A percentile compares a stretch with the other conserved stretches of the same genome.
These are phyloP conservation scores for Amyloporia xantha DNA, from an alignment of 768 basidiomycete genomes.

Conservation along the genomic window DNA sequence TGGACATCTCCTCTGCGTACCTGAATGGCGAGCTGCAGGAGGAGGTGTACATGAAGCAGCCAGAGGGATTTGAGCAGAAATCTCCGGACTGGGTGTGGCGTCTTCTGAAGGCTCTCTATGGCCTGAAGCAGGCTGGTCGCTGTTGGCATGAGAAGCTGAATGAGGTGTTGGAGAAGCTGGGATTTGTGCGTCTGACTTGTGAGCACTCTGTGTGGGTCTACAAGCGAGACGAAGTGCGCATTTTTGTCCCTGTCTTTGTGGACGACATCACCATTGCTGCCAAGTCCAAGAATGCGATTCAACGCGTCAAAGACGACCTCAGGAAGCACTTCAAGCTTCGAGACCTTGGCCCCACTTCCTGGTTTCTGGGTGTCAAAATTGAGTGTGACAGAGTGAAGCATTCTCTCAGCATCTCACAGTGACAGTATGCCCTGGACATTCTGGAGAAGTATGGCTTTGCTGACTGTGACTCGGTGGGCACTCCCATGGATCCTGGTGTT, in stretches of 20 bases:
- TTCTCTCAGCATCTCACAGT: conserved; percentile 12
- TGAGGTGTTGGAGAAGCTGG: conserved; percentile 14
- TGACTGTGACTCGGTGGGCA: no score
- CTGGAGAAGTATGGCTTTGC: no score
- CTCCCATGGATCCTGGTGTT: conserved; percentile 10
- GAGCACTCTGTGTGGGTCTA: conserved; percentile 22
- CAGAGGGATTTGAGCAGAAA: conserved; percentile 18
- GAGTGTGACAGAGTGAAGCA: conserved; percentile 3
- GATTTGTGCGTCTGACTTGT: conserved; percentile 17
- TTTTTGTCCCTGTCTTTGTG: conserved; percentile 10
- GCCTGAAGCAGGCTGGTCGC: conserved; percentile 35
- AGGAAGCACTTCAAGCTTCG: background rate
- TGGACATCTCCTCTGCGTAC: conserved; percentile 23
- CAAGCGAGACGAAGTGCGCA: background rate
- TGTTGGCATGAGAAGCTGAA: conserved; percentile 32
- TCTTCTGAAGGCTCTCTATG: conserved; percentile 31
- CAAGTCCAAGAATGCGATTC: conserved; percentile 13
- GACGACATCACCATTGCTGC: conserved; percentile 27
- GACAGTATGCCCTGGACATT: no score
- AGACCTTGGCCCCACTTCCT: background rate
- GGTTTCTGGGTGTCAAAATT: conserved; percentile 9
- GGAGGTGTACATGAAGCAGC: conserved; percentile 24
- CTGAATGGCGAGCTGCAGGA: conserved; percentile 24
- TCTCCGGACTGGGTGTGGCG: conserved; percentile 6
- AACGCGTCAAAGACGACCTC: conserved; percentile 1